Conservation (phyloP, 352 stramenopile species). For the Globisporangium middletonii region DNA sequence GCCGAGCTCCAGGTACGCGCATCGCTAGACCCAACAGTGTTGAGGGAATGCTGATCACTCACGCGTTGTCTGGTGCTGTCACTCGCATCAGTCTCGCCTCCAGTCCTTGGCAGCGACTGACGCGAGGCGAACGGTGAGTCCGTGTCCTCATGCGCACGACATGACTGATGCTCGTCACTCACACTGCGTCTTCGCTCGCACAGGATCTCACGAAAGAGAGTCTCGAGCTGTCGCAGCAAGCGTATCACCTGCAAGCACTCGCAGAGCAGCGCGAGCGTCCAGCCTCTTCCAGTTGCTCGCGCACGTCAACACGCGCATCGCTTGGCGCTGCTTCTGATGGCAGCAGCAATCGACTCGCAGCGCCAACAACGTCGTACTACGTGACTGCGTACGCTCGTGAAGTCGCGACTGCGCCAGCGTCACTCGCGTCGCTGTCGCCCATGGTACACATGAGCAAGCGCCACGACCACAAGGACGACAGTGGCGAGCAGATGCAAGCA, state of each 20-base stretch:
- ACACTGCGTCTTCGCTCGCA: neutral
- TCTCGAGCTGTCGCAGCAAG: constrained; percentile 42
- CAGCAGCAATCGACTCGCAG: neutral
- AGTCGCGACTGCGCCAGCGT: neutral
- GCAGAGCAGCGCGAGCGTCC: constrained; percentile 15
- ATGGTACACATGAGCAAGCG: constrained; percentile 15
- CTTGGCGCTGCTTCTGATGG: neutral
- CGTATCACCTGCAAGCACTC: constrained; percentile 40
- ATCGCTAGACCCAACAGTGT: too few species aligned
- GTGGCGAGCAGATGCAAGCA: constrained; percentile 12
- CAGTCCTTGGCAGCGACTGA: constrained; percentile 7
- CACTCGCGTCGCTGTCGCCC: constrained; percentile 2
- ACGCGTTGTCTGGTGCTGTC: neutral
- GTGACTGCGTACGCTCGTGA: constrained; percentile 31
- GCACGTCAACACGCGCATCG: neutral
- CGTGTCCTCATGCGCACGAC: neutral
- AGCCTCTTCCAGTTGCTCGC: neutral
- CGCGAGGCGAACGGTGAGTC: constrained; percentile 1
- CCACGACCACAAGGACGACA: constrained; percentile 27
- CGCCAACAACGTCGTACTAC: constrained; percentile 27
- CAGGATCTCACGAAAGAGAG: constrained; percentile 35
- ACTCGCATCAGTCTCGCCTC: constrained; percentile 4
- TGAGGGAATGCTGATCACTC: neutral
- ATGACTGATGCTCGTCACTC: neutral
- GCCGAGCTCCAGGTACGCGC: constrained; percentile 23